Base-by-base conservation (phyloP, 2,329 filamentous ascomycete species). In the Colletotrichum spinosum region DNA sequence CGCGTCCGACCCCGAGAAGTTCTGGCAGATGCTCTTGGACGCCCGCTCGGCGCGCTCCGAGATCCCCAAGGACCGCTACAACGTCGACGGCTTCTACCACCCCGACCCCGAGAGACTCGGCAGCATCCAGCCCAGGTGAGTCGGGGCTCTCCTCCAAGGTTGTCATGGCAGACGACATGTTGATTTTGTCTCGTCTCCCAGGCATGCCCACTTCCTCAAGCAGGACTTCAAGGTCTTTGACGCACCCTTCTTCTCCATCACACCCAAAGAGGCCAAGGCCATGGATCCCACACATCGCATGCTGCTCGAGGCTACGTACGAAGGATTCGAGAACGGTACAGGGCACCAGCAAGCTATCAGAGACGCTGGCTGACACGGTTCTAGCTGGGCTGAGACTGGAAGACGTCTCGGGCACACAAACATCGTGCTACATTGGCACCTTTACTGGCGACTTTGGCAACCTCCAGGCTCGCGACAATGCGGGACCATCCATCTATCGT, bases 321-420 rank as follows among this genome's bases (percentile, higher is more conserved):
- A 81, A 55, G 72, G 69, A 35, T 67, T 80, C 6, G 77, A 80
- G 33, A 69, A 71, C 48, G 83, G 83, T 6, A 84, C 82, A 75
- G 83, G 15, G 25, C 25, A 25, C 25, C 25, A 5, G 25, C 4
- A 25, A 4, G 4, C 4, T 25, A 25, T 25, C 25, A 4, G 2
- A 25, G 25, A 25, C 25, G 25, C 25, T 25, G 25, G 11, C 63
- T 66, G 10, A 65, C 53, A 33, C 4, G 2, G 6, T 48, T 4
- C 8, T 9, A 66, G 75, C 77, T 12, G 78, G 78, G 1, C 69
- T 74, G 41, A 69, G 68, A 10, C 77, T 85, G 46, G 76, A 82
- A 49, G 65, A 70, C 25, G 73, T 70, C 42, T 67, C 69, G 12
- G 79, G 78, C 1, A 72, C 69, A 4, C 65, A 70, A 8, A 76